Evolutionary conservation across 2,329 filamentous ascomycete genomes (phyloP).

Genomic region (Paecilomyces sp.): DNA sequence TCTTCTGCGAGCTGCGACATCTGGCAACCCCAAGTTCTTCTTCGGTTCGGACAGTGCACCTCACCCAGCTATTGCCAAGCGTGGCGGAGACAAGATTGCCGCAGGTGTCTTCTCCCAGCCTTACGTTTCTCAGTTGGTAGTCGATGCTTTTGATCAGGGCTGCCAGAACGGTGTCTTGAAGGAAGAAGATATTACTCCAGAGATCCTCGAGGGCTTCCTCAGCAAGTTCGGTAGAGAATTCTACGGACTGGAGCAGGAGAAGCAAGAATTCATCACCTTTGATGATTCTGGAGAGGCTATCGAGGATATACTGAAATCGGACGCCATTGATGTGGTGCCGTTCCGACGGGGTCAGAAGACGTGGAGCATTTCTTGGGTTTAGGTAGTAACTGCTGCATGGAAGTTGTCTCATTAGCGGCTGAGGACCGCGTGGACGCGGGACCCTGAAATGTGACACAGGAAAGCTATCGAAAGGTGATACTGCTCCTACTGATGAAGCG

Average conservation of each 20-base stretch:
- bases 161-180: slow-evolving; percentile 46
- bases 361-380: slow-evolving; percentile 27
- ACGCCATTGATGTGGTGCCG: slow-evolving; percentile 54
- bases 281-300: slow-evolving; percentile 51
- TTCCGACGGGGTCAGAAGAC: slow-evolving; percentile 56
- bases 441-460: background rate
- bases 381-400: background rate
- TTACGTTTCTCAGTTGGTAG: slow-evolving; percentile 50
- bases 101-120: slow-evolving; percentile 59
- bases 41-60: slow-evolving; percentile 67
- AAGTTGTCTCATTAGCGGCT: background rate
- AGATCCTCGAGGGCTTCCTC: slow-evolving; percentile 52
- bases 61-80: slow-evolving; percentile 51
- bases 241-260: slow-evolving; percentile 46
- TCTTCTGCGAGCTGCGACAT: slow-evolving; percentile 55
- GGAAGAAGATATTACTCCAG: slow-evolving; percentile 47
- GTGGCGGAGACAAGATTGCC: slow-evolving; percentile 43
- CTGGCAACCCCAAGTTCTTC: slow-evolving; percentile 56
- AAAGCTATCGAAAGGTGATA: background rate
- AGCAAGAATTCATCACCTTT: slow-evolving; percentile 47
- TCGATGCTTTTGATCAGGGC: slow-evolving; percentile 53
- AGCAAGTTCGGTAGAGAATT: slow-evolving; percentile 51
- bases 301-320: slow-evolving; percentile 46
- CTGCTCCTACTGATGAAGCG: background rate
- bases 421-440: background rate